Conservation (phyloP, 2,329 filamentous ascomycete species). For the Beauveria australis region DNA sequence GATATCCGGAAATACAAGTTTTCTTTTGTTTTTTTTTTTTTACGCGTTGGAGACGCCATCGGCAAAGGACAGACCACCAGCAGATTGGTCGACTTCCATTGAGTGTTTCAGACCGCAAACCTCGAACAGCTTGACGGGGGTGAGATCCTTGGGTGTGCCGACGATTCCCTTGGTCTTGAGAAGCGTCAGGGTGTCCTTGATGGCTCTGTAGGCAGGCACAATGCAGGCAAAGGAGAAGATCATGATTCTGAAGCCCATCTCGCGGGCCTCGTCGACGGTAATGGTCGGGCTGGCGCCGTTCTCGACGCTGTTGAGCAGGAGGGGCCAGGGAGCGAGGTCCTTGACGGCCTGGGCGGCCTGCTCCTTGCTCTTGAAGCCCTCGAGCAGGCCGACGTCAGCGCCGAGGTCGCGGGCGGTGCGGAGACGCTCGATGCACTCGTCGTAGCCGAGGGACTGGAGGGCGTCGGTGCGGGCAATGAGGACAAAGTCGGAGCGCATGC, state of each 20-base stretch:
- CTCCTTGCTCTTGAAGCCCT: slow-evolving; percentile 45
- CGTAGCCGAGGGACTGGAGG: slow-evolving; percentile 47
- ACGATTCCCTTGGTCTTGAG: slow-evolving; percentile 31
- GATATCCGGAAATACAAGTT: not conserved
- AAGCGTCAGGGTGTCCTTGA: slow-evolving; percentile 28
- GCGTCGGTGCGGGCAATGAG: slow-evolving; percentile 59
- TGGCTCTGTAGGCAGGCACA: slow-evolving; percentile 37
- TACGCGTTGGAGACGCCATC: slow-evolving; percentile 8
- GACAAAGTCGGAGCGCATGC: slow-evolving; percentile 47
- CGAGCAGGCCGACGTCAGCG: slow-evolving; percentile 52
- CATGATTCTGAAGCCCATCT: slow-evolving; percentile 50
- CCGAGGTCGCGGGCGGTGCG: slow-evolving; percentile 43
- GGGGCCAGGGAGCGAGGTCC: slow-evolving; percentile 39
- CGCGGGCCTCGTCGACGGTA: slow-evolving; percentile 41
- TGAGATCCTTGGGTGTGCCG: slow-evolving; percentile 34
- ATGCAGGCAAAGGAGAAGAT: slow-evolving; percentile 47
- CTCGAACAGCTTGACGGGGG: slow-evolving; percentile 40
- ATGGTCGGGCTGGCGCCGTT: slow-evolving; percentile 48
- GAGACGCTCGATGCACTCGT: slow-evolving; percentile 45
- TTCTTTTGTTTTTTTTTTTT: not conserved
- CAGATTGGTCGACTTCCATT: slow-evolving; percentile 37
- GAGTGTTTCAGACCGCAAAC: slow-evolving; percentile 43
- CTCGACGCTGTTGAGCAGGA: slow-evolving; percentile 50
- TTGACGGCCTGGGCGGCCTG: slow-evolving; percentile 38
- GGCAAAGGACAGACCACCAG: slow-evolving; percentile 14